These are phyloP conservation scores for Calonectria pauciramosa DNA, from an alignment of 2,329 filamentous ascomycete species.

Conservation along the genomic window DNA sequence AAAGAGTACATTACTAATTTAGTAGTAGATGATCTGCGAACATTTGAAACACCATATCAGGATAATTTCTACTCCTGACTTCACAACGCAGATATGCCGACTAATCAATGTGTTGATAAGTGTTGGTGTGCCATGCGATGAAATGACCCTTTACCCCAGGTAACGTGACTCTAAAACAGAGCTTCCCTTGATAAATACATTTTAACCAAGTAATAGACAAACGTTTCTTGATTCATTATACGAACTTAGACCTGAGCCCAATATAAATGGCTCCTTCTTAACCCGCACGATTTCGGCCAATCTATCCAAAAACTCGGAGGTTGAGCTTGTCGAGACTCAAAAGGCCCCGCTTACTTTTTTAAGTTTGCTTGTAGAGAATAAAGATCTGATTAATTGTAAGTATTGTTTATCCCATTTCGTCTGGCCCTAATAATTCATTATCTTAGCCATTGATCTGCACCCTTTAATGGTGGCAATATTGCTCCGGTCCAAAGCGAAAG, in stretches of 20 bases:
- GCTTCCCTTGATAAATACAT: not conserved
- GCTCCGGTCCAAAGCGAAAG: not conserved
- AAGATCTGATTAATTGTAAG: not conserved
- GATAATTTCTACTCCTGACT: too few relatives aligned
- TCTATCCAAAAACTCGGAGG: not conserved
- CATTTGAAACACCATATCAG: too few relatives aligned
- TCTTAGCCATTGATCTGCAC: not conserved
- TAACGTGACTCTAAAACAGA: not conserved
- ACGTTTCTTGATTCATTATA: not conserved
- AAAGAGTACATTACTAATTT: not conserved
- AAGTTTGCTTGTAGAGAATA: not conserved
- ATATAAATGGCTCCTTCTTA: too few relatives aligned
- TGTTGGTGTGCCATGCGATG: not conserved
- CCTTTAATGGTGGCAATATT: not conserved
- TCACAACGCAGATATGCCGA: not conserved
- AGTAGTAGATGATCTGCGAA: not conserved
- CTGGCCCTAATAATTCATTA: too few relatives aligned
- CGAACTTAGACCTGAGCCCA: too few relatives aligned
- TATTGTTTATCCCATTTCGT: not conserved
- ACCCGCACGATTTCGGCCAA: not conserved
- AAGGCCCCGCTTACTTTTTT: fast-evolving
- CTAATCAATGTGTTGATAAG: not conserved
- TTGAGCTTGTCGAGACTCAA: not conserved
- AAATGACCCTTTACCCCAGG: not conserved
- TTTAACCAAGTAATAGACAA: not conserved